Evolutionary conservation across 257 asterid genomes (phyloP).

Genomic region (Euphrasia confusa): DNA sequence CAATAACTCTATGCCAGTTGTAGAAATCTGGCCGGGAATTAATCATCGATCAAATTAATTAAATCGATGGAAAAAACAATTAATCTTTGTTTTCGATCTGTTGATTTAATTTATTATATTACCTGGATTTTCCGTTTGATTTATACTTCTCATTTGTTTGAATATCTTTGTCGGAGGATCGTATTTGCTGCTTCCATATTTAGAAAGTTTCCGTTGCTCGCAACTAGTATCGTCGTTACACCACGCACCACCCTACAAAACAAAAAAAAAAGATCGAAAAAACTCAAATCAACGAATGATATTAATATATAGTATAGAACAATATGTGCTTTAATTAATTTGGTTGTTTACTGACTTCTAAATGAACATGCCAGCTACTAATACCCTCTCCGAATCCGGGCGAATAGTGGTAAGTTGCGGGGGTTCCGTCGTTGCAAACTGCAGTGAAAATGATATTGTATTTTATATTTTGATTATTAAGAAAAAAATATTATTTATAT

Average conservation of each 20-base stretch:
- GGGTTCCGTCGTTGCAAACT: constrained; percentile 23
- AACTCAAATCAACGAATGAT: neutral
- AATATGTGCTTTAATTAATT: neutral
- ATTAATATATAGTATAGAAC: too few species aligned
- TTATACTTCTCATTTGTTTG: neutral
- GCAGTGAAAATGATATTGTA: neutral
- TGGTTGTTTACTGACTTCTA: neutral
- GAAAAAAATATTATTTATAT: too few species aligned
- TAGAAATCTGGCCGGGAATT: constrained; percentile 15
- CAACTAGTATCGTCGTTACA: neutral
- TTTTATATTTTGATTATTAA: too few species aligned
- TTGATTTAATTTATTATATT: too few species aligned
- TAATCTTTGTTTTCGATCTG: neutral
- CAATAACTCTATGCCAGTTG: constrained; percentile 13
- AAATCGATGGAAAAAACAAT: neutral
- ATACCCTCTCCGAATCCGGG: constrained; percentile 11
- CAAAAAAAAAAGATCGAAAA: neutral
- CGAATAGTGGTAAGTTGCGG: neutral
- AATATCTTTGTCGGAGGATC: neutral
- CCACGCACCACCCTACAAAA: constrained; percentile 27
- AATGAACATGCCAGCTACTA: constrained; percentile 9
- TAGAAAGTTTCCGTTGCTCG: neutral
- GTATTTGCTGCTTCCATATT: constrained; percentile 11
- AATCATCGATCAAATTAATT: neutral
- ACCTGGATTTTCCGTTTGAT: constrained; percentile 2